These are phyloP conservation scores for Cutaneotrichosporon cyanovorans DNA, from an alignment of 1,284 basidiomycete species.

Conservation along the genomic window DNA sequence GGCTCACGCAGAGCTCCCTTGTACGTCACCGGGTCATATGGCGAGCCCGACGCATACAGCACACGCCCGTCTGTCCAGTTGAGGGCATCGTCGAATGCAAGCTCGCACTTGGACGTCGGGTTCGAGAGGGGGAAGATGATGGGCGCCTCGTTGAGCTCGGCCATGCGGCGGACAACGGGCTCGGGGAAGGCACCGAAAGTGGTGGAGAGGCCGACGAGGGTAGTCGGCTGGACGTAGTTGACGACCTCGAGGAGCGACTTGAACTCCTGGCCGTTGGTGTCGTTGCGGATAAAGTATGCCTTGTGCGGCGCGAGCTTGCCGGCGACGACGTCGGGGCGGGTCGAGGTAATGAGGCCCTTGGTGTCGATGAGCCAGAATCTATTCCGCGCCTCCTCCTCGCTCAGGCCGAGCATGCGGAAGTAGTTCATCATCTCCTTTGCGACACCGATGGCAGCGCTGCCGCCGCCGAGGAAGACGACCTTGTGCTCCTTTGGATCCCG, in stretches of 20 bases:
- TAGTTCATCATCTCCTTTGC: slow-evolving; percentile 81
- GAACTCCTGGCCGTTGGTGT: slow-evolving; percentile 68
- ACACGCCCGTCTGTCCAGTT: slow-evolving; percentile 55
- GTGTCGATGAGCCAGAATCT: slow-evolving; percentile 81
- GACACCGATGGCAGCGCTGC: slow-evolving; percentile 53
- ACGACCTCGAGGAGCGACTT: slow-evolving; percentile 71
- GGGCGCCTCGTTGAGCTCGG: slow-evolving; percentile 64
- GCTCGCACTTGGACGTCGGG: slow-evolving; percentile 72
- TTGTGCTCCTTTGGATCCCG: slow-evolving; percentile 64
- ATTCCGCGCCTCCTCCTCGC: slow-evolving; percentile 66
- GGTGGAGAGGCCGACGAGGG: slow-evolving; percentile 82
- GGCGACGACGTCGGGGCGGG: slow-evolving; percentile 51
- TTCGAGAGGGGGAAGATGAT: slow-evolving; percentile 97
- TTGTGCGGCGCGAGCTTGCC: slow-evolving; percentile 73
- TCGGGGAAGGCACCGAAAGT: slow-evolving; percentile 74
- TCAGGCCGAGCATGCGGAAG: slow-evolving; percentile 68
- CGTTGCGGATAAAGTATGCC: slow-evolving; percentile 68
- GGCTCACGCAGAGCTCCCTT: slow-evolving; percentile 61
- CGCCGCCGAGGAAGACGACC: slow-evolving; percentile 68
- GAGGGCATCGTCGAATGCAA: slow-evolving; percentile 70
- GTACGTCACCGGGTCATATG: slow-evolving; percentile 62
- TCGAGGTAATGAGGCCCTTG: slow-evolving; percentile 66
- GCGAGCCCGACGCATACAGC: slow-evolving; percentile 85
- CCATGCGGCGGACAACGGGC: slow-evolving; percentile 71
- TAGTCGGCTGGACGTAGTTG: slow-evolving; percentile 80